phyloP scores from a whole-genome alignment of 2,329 filamentous ascomycete species.

The Shiraia sp. region DNA sequence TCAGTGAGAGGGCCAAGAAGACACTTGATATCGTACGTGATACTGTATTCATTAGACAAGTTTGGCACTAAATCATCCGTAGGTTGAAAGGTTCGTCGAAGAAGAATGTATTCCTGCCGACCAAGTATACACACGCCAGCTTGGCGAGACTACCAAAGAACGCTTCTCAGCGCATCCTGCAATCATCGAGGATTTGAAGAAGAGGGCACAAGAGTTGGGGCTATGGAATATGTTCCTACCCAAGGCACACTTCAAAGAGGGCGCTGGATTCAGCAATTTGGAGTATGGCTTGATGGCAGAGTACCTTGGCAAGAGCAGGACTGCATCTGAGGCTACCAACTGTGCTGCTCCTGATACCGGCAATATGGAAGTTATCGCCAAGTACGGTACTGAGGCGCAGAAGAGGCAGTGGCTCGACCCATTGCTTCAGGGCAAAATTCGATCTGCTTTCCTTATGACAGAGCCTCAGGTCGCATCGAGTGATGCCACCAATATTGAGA shows the following conservation, averaged over 20 bases:
- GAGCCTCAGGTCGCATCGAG: conserved; percentile 86
- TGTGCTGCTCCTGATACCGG: conserved; percentile 90
- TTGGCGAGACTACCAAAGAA: conserved; percentile 69
- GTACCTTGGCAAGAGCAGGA: conserved; percentile 82
- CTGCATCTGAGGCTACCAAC: conserved; percentile 75
- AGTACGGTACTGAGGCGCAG: conserved; percentile 84
- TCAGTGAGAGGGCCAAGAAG: conserved; percentile 83
- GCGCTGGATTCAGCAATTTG: conserved; percentile 89
- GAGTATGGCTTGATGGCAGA: conserved; percentile 99
- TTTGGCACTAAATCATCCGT: conserved; percentile 2
- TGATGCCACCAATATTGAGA: conserved; percentile 90
- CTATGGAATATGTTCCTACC: conserved; percentile 99
- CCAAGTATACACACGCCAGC: conserved; percentile 75
- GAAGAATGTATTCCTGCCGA: conserved; percentile 84
- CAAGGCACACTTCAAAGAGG: conserved; percentile 92
- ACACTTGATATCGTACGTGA: conserved; percentile 71
- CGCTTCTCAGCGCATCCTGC: conserved; percentile 79
- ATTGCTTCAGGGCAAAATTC: conserved; percentile 80
- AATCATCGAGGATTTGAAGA: conserved; percentile 88
- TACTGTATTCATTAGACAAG: background rate
- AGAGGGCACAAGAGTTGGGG: conserved; percentile 77
- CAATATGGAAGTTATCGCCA: conserved; percentile 94
- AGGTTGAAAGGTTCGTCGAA: conserved; percentile 94
- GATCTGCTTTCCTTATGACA: conserved; percentile 92
- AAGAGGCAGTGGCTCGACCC: conserved; percentile 83